Percentiles rank a stretch among this genome's conserved stretches.
Conservation (phyloP, 1,284 basidiomycete genomes). For the Boletus holoroseus region DNA sequence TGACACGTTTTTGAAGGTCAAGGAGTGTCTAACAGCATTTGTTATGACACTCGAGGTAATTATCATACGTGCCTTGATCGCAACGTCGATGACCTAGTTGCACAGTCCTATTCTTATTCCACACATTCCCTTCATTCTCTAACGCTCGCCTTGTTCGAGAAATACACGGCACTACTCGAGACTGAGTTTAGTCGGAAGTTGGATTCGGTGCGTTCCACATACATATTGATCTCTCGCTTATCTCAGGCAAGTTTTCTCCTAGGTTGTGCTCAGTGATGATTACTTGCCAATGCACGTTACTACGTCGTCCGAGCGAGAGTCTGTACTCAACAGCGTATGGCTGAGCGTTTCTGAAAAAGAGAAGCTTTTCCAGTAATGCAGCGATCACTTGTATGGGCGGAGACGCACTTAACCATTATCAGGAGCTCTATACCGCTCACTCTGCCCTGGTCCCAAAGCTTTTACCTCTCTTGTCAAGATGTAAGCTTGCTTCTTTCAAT, state of each 20-base stretch:
- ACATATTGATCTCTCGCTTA: background rate
- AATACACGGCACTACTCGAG: constrained; percentile 81
- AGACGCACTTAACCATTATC: constrained; percentile 8
- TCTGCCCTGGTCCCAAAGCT: constrained; percentile 93
- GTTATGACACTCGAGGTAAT: constrained; percentile 89
- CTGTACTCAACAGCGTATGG: constrained; percentile 84
- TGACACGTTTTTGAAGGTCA: constrained; percentile 79
- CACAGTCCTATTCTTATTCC: constrained; percentile 80
- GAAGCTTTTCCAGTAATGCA: constrained; percentile 55
- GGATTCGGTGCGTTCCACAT: constrained; percentile 54
- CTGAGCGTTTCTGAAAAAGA: constrained; percentile 65
- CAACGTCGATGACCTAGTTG: constrained; percentile 11
- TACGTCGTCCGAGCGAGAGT: constrained; percentile 64
- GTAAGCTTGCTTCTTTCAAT: constrained; percentile 37
- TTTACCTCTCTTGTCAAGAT: constrained; percentile 93
- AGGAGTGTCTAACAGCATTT: constrained; percentile 81
- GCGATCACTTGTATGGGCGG: background rate
- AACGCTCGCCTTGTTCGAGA: constrained; percentile 84
- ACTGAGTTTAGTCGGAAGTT: constrained; percentile 80
- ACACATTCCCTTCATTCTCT: constrained; percentile 81
- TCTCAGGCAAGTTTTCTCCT: constrained; percentile 4
- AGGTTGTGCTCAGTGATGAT: constrained; percentile 90
- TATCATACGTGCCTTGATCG: background rate
- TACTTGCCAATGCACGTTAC: constrained; percentile 87
- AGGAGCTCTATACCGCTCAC: constrained; percentile 71